These are phyloP conservation scores for Taphrina flavorubra DNA, from an alignment of 1,139 yeast genomes.

Conservation along the genomic window DNA sequence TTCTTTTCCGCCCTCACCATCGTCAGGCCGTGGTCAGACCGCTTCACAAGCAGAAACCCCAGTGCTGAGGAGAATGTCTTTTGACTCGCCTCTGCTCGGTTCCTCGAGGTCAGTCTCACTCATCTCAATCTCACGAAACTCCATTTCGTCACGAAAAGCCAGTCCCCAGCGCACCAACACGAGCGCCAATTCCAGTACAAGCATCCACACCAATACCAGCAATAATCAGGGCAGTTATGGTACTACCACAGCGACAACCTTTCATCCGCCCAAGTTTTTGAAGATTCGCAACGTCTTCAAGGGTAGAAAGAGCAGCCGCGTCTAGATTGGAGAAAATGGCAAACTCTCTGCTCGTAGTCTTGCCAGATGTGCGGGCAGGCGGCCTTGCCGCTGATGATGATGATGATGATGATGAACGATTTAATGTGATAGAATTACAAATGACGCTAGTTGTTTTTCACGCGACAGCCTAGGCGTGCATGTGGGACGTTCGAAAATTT, in stretches of 20 bases:
- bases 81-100: neutral
- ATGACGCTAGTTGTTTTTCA: too few species aligned
- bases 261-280: constrained; percentile 8
- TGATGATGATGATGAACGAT: too few species aligned
- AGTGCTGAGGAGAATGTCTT: neutral
- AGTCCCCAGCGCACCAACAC: neutral
- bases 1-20: neutral
- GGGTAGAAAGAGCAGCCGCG: neutral
- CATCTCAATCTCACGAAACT: neutral
- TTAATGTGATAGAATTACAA: too few species aligned
- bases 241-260: constrained; percentile 6
- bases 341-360: too few species aligned
- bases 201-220: neutral
- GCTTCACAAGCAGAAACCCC: too few species aligned
- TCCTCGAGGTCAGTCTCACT: neutral
- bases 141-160: neutral
- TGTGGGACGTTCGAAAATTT: too few species aligned
- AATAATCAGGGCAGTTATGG: constrained; percentile 11
- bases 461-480: too few species aligned
- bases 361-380: too few species aligned
- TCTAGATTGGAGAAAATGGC: neutral
- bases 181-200: too few species aligned
- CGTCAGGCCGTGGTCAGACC: neutral
- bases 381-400: too few species aligned
- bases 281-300: neutral